Percentiles rank a stretch among this genome's conserved stretches.
Evolutionary conservation across 2,329 filamentous ascomycete genomes (phyloP).

Genomic region (Pseudogymnoascus sp.): DNA sequence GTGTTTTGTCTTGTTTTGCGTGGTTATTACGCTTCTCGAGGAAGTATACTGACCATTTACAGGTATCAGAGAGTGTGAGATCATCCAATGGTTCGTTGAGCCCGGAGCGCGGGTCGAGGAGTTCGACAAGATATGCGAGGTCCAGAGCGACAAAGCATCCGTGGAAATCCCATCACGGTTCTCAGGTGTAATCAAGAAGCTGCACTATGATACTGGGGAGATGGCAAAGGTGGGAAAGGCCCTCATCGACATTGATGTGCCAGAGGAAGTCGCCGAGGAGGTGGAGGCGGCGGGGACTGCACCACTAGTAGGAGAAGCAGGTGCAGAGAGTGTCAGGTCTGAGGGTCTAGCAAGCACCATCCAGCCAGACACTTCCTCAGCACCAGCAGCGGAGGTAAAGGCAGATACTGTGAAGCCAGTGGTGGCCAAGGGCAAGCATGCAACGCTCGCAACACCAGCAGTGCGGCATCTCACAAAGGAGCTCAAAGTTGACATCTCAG

Average conservation of each 20-base stretch:
- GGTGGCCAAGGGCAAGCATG: slow-evolving; percentile 52
- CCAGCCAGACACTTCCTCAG: neutral
- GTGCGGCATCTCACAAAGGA: slow-evolving; percentile 84
- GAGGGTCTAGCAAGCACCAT: slow-evolving; percentile 4
- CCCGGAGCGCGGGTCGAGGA: slow-evolving; percentile 93
- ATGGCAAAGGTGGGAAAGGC: slow-evolving; percentile 95
- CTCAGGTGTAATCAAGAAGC: slow-evolving; percentile 88
- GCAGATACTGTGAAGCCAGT: slow-evolving; percentile 11
- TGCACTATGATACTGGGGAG: slow-evolving; percentile 92
- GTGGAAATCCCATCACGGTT: slow-evolving; percentile 93
- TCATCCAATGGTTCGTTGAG: slow-evolving; percentile 99
- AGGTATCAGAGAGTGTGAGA: slow-evolving; percentile 97
- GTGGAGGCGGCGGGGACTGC: slow-evolving; percentile 40
- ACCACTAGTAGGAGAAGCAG: slow-evolving; percentile 19
- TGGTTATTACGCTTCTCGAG: slow-evolving; percentile 9
- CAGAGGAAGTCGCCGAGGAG: slow-evolving; percentile 63
- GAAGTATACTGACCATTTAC: slow-evolving; percentile 15
- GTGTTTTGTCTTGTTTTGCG: neutral
- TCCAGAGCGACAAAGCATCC: slow-evolving; percentile 93
- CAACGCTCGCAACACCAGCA: slow-evolving; percentile 79
- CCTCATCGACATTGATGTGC: slow-evolving; percentile 90
- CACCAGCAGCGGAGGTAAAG: neutral
- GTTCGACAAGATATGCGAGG: slow-evolving; percentile 95
- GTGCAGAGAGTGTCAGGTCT: slow-evolving; percentile 11
- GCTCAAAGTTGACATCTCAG: slow-evolving; percentile 66